Base-by-base conservation (phyloP, 345 rosid genomes). In the Mangifera indica region DNA sequence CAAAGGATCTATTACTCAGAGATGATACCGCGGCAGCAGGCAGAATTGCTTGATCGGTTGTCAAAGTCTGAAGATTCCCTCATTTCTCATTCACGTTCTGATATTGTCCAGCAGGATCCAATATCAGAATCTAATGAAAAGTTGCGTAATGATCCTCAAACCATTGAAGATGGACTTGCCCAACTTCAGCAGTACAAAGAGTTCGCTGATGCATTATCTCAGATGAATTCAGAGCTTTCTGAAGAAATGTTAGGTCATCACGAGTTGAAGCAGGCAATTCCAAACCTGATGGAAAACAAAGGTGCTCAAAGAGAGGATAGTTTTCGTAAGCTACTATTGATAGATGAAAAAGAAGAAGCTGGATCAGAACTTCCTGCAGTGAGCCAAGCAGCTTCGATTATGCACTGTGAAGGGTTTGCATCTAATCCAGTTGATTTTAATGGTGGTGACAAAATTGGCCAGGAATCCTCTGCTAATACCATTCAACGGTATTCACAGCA, bases 41-140 rank as follows among this genome's bases (percentile, higher is more conserved):
- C 78, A 68, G 98, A 86, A 37, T 65, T 87, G 77, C 88, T 89
- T 74, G 84, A 72, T 66, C 86, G 96, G 29, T 71, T 84, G 25
- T 89, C 98, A 29, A 93, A 93, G 66, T 93, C 97, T 34, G 93
- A 89, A 67, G 82, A 86, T 74, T 78, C 88, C 57, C 63, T 86
- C 60, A 59, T 77, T 63, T 79, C 97, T 67, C 84, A 84, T 71
- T 78, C 93, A 55, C 84, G 57, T 72, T 67, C 86, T 67, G 81
- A 76, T 61, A 66, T 73, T 53, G 61, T 76, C 21, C 91, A 84
- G 70, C 84, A 69, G 60, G 88, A 75, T 75, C 72, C 82, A 37
- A 62, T 65, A 34, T 59, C 76, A 54, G 89, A 84, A 81, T 75
- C 80, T 51, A 77, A 72, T 73, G 91, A 76, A 72, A 85, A 82